Conservation (phyloP, 2,329 filamentous ascomycete species). For the Thielaviopsis populi region DNA sequence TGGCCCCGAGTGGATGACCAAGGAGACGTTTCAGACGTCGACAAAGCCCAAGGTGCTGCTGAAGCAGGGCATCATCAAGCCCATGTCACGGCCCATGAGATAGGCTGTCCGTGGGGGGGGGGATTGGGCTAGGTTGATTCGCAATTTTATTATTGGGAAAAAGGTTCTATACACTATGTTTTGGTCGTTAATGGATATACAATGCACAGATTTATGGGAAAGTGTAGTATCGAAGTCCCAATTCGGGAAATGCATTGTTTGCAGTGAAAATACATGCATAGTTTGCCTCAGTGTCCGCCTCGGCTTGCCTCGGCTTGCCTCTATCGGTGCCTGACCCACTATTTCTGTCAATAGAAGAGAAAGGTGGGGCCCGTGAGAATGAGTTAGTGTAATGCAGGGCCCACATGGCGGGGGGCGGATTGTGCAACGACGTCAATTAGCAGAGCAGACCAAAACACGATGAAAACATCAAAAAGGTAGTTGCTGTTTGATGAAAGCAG, state of each 20-base stretch:
- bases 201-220: not conserved
- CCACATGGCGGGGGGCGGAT: not conserved
- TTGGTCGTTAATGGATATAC: not conserved
- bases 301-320: no score
- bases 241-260: no score
- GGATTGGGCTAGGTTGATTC: not conserved
- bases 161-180: not conserved
- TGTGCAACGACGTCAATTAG: not conserved
- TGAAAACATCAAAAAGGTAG: no score
- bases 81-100: conserved; percentile 61
- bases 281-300: no score
- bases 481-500: no score
- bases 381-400: not conserved
- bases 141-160: not conserved
- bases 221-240: no score
- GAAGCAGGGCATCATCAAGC: conserved; percentile 79
- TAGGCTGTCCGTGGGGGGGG: conserved; percentile 19
- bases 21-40: conserved; percentile 76
- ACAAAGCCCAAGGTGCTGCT: conserved; percentile 81
- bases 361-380: no score
- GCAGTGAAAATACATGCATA: no score
- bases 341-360: no score
- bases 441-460: no score
- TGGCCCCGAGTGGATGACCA: conserved; percentile 92
- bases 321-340: no score